These are phyloP conservation scores for Halteria grandinella DNA, from an alignment of 73 alveolate genomes.

Conservation along the genomic window DNA sequence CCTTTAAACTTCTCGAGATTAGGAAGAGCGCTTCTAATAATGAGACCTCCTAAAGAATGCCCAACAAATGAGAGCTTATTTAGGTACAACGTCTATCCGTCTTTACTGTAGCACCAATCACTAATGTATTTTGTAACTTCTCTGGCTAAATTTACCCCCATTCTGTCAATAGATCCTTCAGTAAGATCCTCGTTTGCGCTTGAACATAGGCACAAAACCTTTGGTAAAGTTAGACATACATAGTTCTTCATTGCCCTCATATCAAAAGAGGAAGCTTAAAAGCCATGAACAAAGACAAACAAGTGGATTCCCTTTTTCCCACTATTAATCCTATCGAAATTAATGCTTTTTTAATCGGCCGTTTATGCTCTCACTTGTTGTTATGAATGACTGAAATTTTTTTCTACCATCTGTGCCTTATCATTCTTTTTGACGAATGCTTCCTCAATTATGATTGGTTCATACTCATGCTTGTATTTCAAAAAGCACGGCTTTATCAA, in stretches of 20 bases:
- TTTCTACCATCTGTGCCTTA: not conserved
- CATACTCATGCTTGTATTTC: conserved; percentile 46
- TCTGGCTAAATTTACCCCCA: conserved; percentile 97
- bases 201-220: conserved; percentile 93
- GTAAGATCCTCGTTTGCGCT: conserved; percentile 95
- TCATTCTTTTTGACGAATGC: not conserved
- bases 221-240: conserved; percentile 92
- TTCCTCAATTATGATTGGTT: conserved; percentile 43
- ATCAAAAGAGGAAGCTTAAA: conserved; percentile 97
- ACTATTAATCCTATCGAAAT: no score
- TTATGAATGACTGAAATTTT: not conserved
- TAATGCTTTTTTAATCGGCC: not conserved
- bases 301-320: conserved; percentile 82
- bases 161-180: conserved; percentile 93
- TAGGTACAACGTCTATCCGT: conserved; percentile 32
- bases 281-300: conserved; percentile 98
- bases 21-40: conserved; percentile 92
- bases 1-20: conserved; percentile 86
- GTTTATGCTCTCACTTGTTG: not conserved
- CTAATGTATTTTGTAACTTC: conserved; percentile 88
- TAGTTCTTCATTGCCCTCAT: conserved; percentile 97
- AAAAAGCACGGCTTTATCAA: no score
- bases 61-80: conserved; percentile 95
- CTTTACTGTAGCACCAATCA: conserved; percentile 71
- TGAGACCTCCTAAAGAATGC: conserved; percentile 89